Conservation (phyloP, 805 yeast genomes). For the Kuraishia ogatae region DNA sequence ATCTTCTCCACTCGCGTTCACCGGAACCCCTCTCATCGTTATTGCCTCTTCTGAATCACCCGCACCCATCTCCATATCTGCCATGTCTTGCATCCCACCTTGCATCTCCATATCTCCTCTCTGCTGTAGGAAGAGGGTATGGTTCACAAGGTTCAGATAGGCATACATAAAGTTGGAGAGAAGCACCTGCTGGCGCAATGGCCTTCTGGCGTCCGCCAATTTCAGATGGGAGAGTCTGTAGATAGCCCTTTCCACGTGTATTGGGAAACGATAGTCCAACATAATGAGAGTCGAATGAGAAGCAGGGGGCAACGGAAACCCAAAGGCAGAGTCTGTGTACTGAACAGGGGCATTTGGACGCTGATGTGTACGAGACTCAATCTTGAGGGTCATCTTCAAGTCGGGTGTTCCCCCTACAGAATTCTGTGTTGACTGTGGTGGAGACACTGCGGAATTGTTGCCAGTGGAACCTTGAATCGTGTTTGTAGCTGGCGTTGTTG, state of each 20-base stretch:
- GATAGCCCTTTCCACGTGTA: conserved; percentile 93
- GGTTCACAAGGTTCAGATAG: conserved; percentile 88
- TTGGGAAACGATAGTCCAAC: conserved; percentile 83
- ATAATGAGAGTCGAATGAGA: conserved; percentile 68
- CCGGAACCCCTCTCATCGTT: not conserved
- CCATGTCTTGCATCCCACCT: conserved; percentile 6
- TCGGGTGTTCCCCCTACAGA: not conserved
- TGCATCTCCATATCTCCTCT: conserved; percentile 24
- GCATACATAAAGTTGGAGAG: conserved; percentile 97
- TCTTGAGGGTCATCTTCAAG: conserved; percentile 16
- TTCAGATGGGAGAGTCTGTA: conserved; percentile 89
- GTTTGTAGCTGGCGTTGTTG: not conserved
- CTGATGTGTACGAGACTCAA: conserved; percentile 21
- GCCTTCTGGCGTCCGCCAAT: conserved; percentile 88
- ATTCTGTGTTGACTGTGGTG: not conserved
- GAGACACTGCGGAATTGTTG: not conserved
- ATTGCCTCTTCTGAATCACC: not conserved
- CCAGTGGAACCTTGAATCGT: not conserved
- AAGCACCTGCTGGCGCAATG: conserved; percentile 84
- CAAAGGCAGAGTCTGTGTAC: conserved; percentile 75
- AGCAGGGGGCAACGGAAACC: conserved; percentile 79
- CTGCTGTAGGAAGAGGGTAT: conserved; percentile 72
- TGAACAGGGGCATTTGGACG: conserved; percentile 48
- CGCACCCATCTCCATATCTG: not conserved
- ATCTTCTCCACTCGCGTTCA: not conserved